Evolutionary conservation across 2,329 filamentous ascomycete genomes (phyloP), one percentile per base, ranked within the genome.

Genomic region (Myriosclerotinia scirpicola): DNA sequence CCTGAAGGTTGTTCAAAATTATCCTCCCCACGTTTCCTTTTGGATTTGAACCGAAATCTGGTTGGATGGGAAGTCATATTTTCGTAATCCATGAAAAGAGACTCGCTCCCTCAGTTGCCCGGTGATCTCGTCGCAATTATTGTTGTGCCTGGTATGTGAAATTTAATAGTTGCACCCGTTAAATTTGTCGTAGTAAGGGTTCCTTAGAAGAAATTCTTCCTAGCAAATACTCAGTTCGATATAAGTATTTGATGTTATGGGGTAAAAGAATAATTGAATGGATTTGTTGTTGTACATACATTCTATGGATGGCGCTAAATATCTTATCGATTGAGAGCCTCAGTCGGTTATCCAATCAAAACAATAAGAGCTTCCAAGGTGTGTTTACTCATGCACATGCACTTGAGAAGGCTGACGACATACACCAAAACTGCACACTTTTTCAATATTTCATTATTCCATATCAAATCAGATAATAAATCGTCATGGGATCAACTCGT

Each of bases 21-120:
- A 40, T 60, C 54, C 12, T 67, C 66, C 15, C 63, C 63, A 12
- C 66, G 68, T 61, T 67, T 72, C 52, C 69, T 72, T 59, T 74
- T 73, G 22, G 73, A 71, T 61, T 75, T 76, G 66, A 76, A 76
- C 61, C 71, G 71, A 55, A 76, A 76, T 48, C 71, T 74, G 1
- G 72, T 73, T 34, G 65, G 70, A 46, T 62, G 60, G 14, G 68
- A 65, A 11, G 64, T 55, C 46, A 56, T 58, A 30, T 71, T 62
- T 34, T 70, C 66, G 40, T 0, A 52, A 30, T 30, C 20, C 20
- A 48, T 48, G 6, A 9, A 17, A 40, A n/a, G 12, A 17, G 20
- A 44, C 30, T n/a, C 26, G 30, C 52, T 48, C 34, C 38, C 12
- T 36, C 22, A 22, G 26, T 26, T 38, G 30, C 30, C 6, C 6